Base-by-base conservation (phyloP, 768 basidiomycete species). In the Amanita rubescens region DNA sequence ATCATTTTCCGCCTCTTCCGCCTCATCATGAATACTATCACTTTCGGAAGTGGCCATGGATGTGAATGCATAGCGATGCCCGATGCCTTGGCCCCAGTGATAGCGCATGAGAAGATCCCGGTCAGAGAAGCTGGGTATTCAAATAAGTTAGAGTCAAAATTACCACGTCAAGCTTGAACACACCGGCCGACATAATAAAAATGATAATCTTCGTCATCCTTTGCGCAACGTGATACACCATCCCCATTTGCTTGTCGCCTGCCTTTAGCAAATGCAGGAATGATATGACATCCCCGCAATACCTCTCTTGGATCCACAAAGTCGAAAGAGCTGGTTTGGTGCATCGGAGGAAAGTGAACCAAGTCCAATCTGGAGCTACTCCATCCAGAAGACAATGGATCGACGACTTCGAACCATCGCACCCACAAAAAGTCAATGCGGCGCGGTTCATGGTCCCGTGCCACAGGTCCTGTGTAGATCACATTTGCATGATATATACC, bases 261-360 rank as follows among this genome's bases (percentile, higher is more conserved):
- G 1, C 58, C 60, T 10, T 48, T 22, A 1, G 51, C 33, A 46
- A 74, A 78, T 0, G 59, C 71, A 0, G 74, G 78, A 15, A 75
- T 67, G 1, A 78, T 56, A 56, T 79, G 75, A 1, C 57, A 60
- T 0, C 59, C 69, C 0, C 70, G 58, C 6, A 79, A 57, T 9
- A 78, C 65, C 0, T 59, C 55, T 0, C 55, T 52, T 0, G 78
- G 78, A 58, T 78, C 67, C 0, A 79, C 14, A 43, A 80, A 79
- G 0, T 76, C 68, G 51, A 77, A 79, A 0, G 71, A 63, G 0
- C 60, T 55, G 0, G 50, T 25, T 19, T 67, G 63, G 1, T 60
- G 51, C 4, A 57, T 34, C 0, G 62, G 53, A 3, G 75, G 50
- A 43, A 72, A 78, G 1, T 61, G 60, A 11, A 76, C 35, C 1